These are phyloP conservation scores for Chaetomium globosum DNA, from an alignment of 2,329 filamentous ascomycete species.

Conservation along the genomic window DNA sequence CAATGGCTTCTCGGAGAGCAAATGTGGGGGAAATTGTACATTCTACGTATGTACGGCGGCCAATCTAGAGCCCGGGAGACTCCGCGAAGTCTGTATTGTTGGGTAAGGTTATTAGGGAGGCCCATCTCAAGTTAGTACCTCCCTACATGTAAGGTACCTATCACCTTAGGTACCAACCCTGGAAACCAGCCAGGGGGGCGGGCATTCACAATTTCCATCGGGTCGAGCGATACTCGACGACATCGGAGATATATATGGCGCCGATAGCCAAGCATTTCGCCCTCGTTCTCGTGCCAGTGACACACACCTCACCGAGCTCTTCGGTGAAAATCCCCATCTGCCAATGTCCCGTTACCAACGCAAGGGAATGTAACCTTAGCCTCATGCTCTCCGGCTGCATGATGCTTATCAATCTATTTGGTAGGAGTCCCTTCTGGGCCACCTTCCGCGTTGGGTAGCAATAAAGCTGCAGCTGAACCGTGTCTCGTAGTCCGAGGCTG, in stretches of 20 bases:
- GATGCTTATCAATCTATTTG: not conserved
- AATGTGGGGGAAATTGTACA: too few relatives aligned
- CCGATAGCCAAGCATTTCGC: not conserved
- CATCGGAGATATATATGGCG: not conserved
- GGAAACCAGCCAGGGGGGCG: too few relatives aligned
- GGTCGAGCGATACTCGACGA: too few relatives aligned
- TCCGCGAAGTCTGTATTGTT: too few relatives aligned
- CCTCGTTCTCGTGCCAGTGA: not conserved
- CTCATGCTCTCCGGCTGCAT: not conserved
- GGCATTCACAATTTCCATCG: not conserved
- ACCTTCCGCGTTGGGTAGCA: not conserved
- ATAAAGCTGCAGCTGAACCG: not conserved
- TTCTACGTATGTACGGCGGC: too few relatives aligned
- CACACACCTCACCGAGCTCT: not conserved
- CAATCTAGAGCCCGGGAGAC: too few relatives aligned
- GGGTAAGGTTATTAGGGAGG: too few relatives aligned
- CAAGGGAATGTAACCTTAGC: not conserved
- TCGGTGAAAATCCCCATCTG: not conserved
- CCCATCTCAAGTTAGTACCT: too few relatives aligned
- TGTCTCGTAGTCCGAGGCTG: not conserved
- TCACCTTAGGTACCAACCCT: too few relatives aligned
- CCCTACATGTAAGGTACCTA: too few relatives aligned
- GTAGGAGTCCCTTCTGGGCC: not conserved
- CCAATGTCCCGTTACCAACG: not conserved
- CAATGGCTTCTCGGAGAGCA: too few relatives aligned